Percentiles rank a stretch among this genome's conserved stretches.
phyloP scores from a whole-genome alignment of 495 filamentous ascomycete species.

The Talaromyces borbonicus region DNA sequence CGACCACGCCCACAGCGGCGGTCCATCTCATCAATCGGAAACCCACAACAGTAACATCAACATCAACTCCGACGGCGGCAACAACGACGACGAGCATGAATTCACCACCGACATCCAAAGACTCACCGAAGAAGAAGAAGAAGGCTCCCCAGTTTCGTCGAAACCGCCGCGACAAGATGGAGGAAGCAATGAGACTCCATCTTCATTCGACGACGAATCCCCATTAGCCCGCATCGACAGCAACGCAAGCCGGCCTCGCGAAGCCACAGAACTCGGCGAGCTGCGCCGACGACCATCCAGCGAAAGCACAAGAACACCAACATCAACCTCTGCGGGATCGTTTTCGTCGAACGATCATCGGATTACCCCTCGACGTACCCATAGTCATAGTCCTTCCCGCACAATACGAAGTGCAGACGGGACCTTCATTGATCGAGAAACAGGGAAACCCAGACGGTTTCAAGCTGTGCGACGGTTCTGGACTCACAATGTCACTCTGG shows the following conservation, averaged over 20 bases:
- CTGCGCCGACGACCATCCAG: conserved; percentile 12
- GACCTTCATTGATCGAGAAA: too few relatives aligned
- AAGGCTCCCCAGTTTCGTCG: not conserved
- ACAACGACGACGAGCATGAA: not conserved
- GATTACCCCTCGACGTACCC: conserved; percentile 13
- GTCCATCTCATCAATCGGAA: not conserved
- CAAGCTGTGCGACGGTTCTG: conserved; percentile 24
- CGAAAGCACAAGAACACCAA: too few relatives aligned
- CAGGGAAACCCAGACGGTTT: conserved; percentile 17
- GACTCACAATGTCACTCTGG: conserved; percentile 31
- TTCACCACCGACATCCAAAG: not conserved
- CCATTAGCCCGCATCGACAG: conserved; percentile 1
- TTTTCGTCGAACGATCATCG: conserved; percentile 31
- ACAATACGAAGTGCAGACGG: too few relatives aligned
- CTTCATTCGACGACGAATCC: too few relatives aligned
- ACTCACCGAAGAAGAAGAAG: not conserved
- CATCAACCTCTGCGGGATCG: conserved; percentile 17
- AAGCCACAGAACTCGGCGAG: conserved; percentile 27
- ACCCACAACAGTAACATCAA: not conserved
- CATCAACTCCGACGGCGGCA: not conserved
- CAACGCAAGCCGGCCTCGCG: conserved; percentile 11
- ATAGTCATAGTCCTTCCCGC: too few relatives aligned
- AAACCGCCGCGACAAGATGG: too few relatives aligned
- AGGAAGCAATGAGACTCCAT: conserved; percentile 2
- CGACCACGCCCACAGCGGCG: not conserved